Percentiles rank a stretch among this genome's conserved stretches.
Evolutionary conservation across 177 flowering plant species (phyloP).

Genomic region (Tripterygium wilfordii): DNA sequence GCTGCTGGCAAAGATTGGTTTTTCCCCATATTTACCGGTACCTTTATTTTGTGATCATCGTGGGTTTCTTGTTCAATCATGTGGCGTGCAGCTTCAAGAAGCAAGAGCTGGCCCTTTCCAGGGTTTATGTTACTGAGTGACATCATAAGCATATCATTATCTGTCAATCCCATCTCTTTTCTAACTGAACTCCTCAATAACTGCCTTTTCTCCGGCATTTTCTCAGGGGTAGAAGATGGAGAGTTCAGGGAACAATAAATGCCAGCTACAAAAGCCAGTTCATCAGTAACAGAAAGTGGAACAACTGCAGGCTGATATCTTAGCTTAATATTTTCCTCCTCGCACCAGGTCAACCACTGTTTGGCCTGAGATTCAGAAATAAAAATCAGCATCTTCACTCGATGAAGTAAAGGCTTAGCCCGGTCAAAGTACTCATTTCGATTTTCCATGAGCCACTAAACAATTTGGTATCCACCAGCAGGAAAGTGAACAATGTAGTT

Average conservation of each 20-base stretch:
- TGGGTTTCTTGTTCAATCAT: slow-evolving; percentile 28
- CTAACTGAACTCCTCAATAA: slow-evolving; percentile 66
- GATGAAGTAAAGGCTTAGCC: slow-evolving; percentile 60
- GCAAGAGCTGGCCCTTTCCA: slow-evolving; percentile 84
- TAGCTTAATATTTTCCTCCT: slow-evolving; percentile 80
- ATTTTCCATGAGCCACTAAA: slow-evolving; percentile 99
- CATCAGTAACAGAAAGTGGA: slow-evolving; percentile 92
- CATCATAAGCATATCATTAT: slow-evolving; percentile 77
- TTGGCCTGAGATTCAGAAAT: slow-evolving; percentile 77
- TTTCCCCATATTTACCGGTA: slow-evolving; percentile 11
- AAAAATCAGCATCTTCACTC: slow-evolving; percentile 76
- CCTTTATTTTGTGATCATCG: slow-evolving; percentile 17
- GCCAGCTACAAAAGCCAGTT: slow-evolving; percentile 94
- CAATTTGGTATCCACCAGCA: slow-evolving; percentile 76
- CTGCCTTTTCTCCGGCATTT: slow-evolving; percentile 66
- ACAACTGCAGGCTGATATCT: slow-evolving; percentile 52
- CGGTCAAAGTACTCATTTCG: slow-evolving; percentile 85
- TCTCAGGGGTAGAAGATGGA: slow-evolving; percentile 57
- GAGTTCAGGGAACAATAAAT: slow-evolving; percentile 74
- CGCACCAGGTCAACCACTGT: slow-evolving; percentile 91
- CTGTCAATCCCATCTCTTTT: slow-evolving; percentile 79
- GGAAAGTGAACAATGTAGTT: slow-evolving; percentile 61
- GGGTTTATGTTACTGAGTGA: slow-evolving; percentile 91
- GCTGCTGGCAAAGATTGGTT: slow-evolving; percentile 23
- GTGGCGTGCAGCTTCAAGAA: slow-evolving; percentile 69